Percentiles rank a stretch among this genome's conserved stretches.
Evolutionary conservation across 495 filamentous ascomycete species (phyloP).

Genomic region (Pyrenula aspistea): DNA sequence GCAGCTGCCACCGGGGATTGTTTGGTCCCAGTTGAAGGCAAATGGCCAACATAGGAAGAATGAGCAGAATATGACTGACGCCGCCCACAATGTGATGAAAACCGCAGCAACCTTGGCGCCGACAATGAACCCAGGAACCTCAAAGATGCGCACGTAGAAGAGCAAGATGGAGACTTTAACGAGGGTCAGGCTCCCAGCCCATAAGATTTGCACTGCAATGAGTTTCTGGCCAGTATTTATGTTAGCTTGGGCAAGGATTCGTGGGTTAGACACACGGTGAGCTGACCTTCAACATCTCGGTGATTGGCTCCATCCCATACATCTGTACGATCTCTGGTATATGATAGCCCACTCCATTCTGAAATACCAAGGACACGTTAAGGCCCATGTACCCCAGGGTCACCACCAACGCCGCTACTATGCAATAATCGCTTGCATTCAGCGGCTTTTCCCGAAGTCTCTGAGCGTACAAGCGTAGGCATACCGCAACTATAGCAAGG

Average conservation of each 20-base stretch:
- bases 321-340: not conserved
- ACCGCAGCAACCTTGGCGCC: slow-evolving; percentile 5
- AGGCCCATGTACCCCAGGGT: not conserved
- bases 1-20: slow-evolving; percentile 12
- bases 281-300: not conserved
- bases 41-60: slow-evolving; percentile 24
- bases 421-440: not conserved
- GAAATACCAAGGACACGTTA: not conserved
- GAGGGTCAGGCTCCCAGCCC: slow-evolving; percentile 17
- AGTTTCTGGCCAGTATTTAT: not conserved
- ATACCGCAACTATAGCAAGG: not conserved
- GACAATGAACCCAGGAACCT: slow-evolving; percentile 1
- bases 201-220: slow-evolving; percentile 15
- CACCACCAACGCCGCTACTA: not conserved
- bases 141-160: slow-evolving; percentile 29
- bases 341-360: not conserved
- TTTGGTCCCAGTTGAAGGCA: slow-evolving; percentile 16
- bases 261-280: not conserved
- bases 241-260: not conserved
- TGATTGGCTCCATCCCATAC: not conserved
- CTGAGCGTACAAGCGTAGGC: not conserved
- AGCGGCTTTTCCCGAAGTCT: not conserved
- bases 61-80: slow-evolving; percentile 12
- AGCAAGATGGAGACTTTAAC: slow-evolving; percentile 29
- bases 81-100: not conserved